Base-by-base conservation (phyloP, 129 eudicot genomes). In the Apium graveolens region DNA sequence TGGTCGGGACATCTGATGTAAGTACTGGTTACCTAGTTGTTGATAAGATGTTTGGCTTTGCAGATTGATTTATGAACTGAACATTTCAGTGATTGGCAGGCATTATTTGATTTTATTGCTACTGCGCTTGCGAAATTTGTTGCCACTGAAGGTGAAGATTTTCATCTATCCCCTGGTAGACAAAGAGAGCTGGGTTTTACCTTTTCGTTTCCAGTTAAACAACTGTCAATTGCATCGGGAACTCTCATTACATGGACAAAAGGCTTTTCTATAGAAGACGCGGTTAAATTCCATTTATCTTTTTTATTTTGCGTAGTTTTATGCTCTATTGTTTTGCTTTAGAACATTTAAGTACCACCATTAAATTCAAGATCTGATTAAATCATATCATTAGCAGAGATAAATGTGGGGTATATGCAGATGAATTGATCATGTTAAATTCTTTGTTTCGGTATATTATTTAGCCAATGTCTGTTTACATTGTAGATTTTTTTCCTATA, bases 161-260 rank as follows among this genome's bases (percentile, higher is more conserved):
- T 90, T 84, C 96, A 87, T 51, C 89, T 84, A 32, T 83, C 88
- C 49, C 82, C 89, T 62, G 97, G 96, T 79, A 92, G 83, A 73
- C 92, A 92, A 53, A 85, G 99, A 79, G 99, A 95, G 83, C 88
- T 95, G 48, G 99, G 99, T 76, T 95, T 95, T 74, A 95, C 99
- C 68, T 95, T 95, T 82, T 95, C 99, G 1, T 95, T 95, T 83
- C 99, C 99, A 3, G 92, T 95, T 42, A 90, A 83, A 77, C 99
- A 95, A 83, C 62, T 87, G 63, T 95, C 99, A 76, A 88, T 95
- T 73, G 87, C 94, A 43, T 90, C 96, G 27, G 99, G 99, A 46
- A 88, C 89, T 76, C 89, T 95, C 73, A 92, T 92, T 39, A 88
- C 88, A 71, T 95, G 99, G 99, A 91, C 99, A 42, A 95, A 95